A percentile compares a stretch with the other conserved stretches of the same genome.
Conservation (phyloP, 495 filamentous ascomycete genomes). For the Aspergillus sparsus region DNA sequence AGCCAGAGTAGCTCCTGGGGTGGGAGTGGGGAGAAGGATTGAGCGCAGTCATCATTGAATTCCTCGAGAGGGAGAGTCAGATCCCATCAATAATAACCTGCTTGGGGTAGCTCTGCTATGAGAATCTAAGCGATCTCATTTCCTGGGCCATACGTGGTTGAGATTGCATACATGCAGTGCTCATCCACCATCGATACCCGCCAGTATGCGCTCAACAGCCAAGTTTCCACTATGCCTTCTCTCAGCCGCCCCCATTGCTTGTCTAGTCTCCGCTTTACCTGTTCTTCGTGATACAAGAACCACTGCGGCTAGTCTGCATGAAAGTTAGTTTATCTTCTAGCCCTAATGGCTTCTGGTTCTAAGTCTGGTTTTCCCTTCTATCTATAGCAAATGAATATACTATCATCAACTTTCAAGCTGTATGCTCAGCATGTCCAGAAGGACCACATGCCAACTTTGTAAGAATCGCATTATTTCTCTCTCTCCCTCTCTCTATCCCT, state of each 20-base stretch:
- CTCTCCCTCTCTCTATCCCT: not conserved
- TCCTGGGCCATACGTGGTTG: not conserved
- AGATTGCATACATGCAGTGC: conserved; percentile 15
- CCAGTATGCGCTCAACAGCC: conserved; percentile 22
- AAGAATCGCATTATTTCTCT: conserved; percentile 1
- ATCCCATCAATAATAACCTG: conserved; percentile 1
- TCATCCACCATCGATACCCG: not conserved
- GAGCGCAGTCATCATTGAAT: not conserved
- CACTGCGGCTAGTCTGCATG: conserved; percentile 1
- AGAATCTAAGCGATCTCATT: not conserved
- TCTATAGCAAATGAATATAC: conserved; percentile 23
- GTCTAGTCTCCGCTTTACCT: not conserved
- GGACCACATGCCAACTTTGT: conserved; percentile 17
- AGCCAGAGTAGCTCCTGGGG: not conserved
- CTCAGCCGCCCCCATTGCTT: not conserved
- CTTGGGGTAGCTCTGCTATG: not conserved
- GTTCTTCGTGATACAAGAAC: not conserved
- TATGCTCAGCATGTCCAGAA: conserved; percentile 21
- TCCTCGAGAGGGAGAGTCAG: not conserved
- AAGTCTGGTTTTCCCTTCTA: not conserved
- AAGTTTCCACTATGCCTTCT: conserved; percentile 14
- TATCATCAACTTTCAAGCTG: conserved; percentile 21
- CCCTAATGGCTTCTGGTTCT: conserved; percentile 2
- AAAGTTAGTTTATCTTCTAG: conserved; percentile 20
- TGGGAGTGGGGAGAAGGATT: not conserved